Evolutionary conservation across 768 basidiomycete genomes (phyloP), one percentile per base, ranked within the genome.

Genomic region (Peribolospora kevripleyi): DNA sequence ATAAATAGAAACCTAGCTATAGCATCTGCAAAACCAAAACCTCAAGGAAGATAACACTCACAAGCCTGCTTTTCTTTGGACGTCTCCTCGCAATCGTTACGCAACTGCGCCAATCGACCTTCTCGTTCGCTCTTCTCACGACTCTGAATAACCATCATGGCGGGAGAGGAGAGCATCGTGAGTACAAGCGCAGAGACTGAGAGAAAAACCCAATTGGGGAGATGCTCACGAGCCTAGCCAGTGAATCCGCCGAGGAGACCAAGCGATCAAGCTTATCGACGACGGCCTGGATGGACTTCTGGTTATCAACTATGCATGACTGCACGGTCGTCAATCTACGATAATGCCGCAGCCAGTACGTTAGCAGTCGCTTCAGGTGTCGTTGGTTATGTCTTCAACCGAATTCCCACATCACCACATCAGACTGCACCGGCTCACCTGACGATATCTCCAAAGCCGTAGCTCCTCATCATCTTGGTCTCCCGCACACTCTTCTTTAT

Each of bases 31-130:
- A 37, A 2, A n/a, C 3, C 25, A 6, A 13, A 11, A 36, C 5
- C 37, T 25, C 39, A 42, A 25, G 13, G 13, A 40, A 5, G 38
- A 1, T n/a, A 40, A 42, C 51, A 14, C 38, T 13, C n/a, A 11
- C 37, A 14, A 0, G 9, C 40, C 55, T 41, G 54, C 43, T 61
- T 60, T 7, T 61, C 61, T 3, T 54, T 55, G 1, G 61, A 52
- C 1, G 62, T 61, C 6, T 55, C 59, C 13, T 60, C 55, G 11
- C 59, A 53, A 0, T 53, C 53, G 25, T 61, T 58, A 7, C 47
- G 25, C 54, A 37, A 10, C 42, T 11, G n/a, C n/a, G 54, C 53
- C 0, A 42, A 9, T 5, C 43, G 10, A 8, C 57, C 59, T 57
- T 56, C 59, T 10, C 55, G 48, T 55, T 55, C 58, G 42, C 56